Evolutionary conservation across 2,329 filamentous ascomycete species (phyloP).

Genomic region (Pochonia chlamydosporia): DNA sequence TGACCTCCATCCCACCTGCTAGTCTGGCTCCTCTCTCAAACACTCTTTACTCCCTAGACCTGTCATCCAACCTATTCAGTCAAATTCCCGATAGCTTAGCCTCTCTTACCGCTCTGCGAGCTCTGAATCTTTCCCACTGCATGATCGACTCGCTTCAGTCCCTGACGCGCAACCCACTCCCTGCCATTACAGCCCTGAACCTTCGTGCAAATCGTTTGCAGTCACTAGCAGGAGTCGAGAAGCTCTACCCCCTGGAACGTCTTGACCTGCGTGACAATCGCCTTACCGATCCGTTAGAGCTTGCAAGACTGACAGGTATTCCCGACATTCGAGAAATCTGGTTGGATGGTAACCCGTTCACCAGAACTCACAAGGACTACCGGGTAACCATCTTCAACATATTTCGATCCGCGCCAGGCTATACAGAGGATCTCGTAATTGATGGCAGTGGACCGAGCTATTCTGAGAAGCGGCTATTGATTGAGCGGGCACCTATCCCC

Average conservation of each 20-base stretch:
- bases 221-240: conserved; percentile 85
- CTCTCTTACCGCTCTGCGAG: conserved; percentile 78
- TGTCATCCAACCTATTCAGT: conserved; percentile 89
- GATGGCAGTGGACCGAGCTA: conserved; percentile 81
- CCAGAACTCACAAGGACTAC: conserved; percentile 78
- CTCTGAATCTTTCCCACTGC: conserved; percentile 89
- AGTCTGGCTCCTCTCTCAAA: conserved; percentile 79
- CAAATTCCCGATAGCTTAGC: conserved; percentile 90
- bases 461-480: conserved; percentile 74
- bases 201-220: conserved; percentile 81
- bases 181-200: conserved; percentile 89
- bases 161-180: conserved; percentile 75
- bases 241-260: conserved; percentile 79
- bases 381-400: conserved; percentile 92
- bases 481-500: conserved; percentile 73
- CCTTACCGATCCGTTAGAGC: conserved; percentile 82
- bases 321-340: conserved; percentile 91
- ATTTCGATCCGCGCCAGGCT: conserved; percentile 84
- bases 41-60: conserved; percentile 83
- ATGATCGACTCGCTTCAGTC: conserved; percentile 96
- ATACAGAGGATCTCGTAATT: conserved; percentile 83
- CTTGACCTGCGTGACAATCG: conserved; percentile 88
- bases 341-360: conserved; percentile 88
- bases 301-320: conserved; percentile 83
- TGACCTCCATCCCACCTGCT: conserved; percentile 70